These are phyloP conservation scores for Paraconiothyrium brasiliense DNA, from an alignment of 2,329 filamentous ascomycete species.

Conservation along the genomic window DNA sequence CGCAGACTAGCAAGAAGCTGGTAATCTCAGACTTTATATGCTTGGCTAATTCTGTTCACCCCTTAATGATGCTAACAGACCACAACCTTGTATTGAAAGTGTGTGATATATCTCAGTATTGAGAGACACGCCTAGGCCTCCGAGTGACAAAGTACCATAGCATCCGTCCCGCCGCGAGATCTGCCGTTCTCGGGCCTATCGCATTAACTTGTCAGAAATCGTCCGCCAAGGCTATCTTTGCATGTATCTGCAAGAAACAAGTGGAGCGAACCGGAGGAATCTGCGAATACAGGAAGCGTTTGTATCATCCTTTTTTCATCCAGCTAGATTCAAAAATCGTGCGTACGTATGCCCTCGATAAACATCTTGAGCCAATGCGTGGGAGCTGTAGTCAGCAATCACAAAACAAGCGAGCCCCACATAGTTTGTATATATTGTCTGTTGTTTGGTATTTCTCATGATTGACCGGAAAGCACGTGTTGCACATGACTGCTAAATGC, in stretches of 20 bases:
- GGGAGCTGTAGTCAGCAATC: not conserved
- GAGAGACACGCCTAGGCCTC: not conserved
- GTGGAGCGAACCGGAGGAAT: not conserved
- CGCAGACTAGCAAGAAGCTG: not conserved
- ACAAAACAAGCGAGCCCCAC: not conserved
- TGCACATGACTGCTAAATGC: conserved; percentile 40
- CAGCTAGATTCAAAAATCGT: not conserved
- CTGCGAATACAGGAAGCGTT: not conserved
- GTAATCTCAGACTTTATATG: not conserved
- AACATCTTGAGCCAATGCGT: not conserved
- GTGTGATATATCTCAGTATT: not conserved
- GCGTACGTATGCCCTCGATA: no score
- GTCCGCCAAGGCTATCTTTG: not conserved
- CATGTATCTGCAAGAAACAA: not conserved
- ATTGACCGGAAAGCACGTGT: conserved; percentile 20
- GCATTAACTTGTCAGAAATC: not conserved
- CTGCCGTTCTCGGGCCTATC: not conserved
- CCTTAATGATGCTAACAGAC: not conserved
- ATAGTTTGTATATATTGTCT: conserved; percentile 5
- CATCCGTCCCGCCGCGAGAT: conserved; percentile 4
- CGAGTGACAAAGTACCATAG: not conserved
- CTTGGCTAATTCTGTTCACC: not conserved
- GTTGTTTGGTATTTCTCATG: conserved; percentile 6
- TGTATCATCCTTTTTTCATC: no score
- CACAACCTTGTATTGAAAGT: not conserved